phyloP scores from a whole-genome alignment of 2,329 filamentous ascomycete genomes.

The Uncinocarpus reesii region DNA sequence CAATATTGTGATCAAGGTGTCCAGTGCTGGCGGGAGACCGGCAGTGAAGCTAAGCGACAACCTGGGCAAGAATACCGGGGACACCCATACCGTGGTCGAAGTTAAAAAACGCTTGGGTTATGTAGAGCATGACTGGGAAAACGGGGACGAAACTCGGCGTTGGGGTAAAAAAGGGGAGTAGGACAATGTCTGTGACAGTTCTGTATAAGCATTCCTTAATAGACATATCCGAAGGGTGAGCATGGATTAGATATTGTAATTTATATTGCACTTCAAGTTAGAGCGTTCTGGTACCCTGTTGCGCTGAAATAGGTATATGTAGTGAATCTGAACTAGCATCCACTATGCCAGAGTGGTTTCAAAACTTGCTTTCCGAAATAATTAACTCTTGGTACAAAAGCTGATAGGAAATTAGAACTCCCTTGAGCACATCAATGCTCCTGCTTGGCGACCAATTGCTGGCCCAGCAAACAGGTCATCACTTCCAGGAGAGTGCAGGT shows the following conservation, averaged over 20 bases:
- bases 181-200: background rate
- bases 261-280: too few species aligned
- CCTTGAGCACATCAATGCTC: background rate
- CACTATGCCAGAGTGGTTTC: too few species aligned
- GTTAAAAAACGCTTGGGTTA: conserved; percentile 85
- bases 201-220: too few species aligned
- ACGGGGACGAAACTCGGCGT: conserved; percentile 70
- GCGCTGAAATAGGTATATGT: too few species aligned
- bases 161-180: conserved; percentile 49
- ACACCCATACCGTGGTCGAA: conserved; percentile 62
- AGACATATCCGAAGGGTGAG: too few species aligned
- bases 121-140: conserved; percentile 70
- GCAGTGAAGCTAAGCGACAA: conserved; percentile 94
- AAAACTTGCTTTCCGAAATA: too few species aligned
- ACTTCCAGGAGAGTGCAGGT: conserved; percentile 7
- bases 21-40: conserved; percentile 65
- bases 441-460: conserved; percentile 1
- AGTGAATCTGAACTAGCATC: too few species aligned
- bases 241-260: too few species aligned
- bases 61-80: conserved; percentile 85
- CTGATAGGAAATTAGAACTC: background rate
- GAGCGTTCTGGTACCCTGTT: too few species aligned
- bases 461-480: conserved; percentile 3
- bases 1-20: conserved; percentile 97
- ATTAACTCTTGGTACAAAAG: too few species aligned